These are phyloP conservation scores for Arabidopsis lyrata DNA, from an alignment of 441 rosid genomes.

Conservation along the genomic window DNA sequence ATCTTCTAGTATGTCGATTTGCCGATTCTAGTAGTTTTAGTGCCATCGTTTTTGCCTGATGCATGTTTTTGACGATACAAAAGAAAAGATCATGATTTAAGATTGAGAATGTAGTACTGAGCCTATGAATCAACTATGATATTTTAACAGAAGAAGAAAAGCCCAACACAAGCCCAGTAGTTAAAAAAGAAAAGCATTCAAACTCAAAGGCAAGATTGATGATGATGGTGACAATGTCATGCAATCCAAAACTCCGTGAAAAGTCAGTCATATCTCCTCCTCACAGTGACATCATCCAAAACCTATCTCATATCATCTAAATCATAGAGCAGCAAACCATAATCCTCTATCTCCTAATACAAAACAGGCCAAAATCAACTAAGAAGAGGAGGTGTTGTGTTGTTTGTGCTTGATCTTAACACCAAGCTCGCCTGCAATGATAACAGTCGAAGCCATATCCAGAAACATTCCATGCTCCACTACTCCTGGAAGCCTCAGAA, in stretches of 20 bases:
- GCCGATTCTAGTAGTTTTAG: too few species aligned
- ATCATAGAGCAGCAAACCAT: not conserved
- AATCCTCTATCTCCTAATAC: not conserved
- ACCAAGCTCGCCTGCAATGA: conserved; percentile 88
- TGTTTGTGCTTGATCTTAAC: conserved; percentile 66
- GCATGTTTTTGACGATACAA: not conserved
- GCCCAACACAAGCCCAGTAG: conserved; percentile 35
- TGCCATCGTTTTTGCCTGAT: not conserved
- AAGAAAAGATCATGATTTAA: too few species aligned
- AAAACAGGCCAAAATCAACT: not conserved
- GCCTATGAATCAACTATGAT: not conserved
- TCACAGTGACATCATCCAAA: conserved; percentile 33
- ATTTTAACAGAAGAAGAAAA: conserved; percentile 27
- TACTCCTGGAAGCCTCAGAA: conserved; percentile 81
- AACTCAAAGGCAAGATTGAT: conserved; percentile 5
- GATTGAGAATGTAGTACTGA: not conserved
- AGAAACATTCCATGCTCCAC: conserved; percentile 97
- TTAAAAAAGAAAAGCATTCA: not conserved
- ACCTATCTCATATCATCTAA: conserved; percentile 6
- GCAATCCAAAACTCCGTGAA: conserved; percentile 29
- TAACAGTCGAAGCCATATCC: conserved; percentile 88
- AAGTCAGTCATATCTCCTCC: conserved; percentile 8
- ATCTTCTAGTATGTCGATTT: too few species aligned
- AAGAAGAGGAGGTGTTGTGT: conserved; percentile 7
- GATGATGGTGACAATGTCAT: not conserved